phyloP scores from a whole-genome alignment of 2,329 filamentous ascomycete genomes.

The Helicocarpus griseus region DNA sequence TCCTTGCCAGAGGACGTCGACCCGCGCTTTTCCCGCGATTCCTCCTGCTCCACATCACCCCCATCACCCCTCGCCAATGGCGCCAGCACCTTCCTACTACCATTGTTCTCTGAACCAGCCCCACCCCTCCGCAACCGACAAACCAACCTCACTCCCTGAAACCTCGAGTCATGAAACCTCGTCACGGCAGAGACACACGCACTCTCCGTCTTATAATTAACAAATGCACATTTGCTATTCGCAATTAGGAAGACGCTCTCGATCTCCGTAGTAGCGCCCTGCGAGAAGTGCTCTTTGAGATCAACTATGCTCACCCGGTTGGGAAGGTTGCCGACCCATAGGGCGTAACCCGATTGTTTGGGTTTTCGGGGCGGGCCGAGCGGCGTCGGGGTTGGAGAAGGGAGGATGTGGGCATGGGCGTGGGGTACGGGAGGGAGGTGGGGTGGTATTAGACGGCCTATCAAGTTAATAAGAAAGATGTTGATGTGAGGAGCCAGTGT shows the following conservation, averaged over 20 bases:
- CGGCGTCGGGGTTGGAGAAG: conserved; percentile 30
- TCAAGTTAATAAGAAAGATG: too few species aligned
- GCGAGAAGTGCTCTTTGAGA: conserved; percentile 84
- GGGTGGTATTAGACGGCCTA: too few species aligned
- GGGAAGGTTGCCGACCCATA: conserved; percentile 93
- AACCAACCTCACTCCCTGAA: conserved; percentile 75
- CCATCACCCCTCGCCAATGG: conserved; percentile 13
- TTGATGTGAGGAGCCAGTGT: too few species aligned
- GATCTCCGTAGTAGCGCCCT: conserved; percentile 61
- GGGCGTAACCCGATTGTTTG: conserved; percentile 67
- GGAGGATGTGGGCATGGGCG: not conserved
- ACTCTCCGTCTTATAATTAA: conserved; percentile 78
- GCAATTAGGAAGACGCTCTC: conserved; percentile 90
- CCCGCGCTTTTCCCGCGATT: not conserved
- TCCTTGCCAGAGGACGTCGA: not conserved
- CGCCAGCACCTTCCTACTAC: conserved; percentile 43
- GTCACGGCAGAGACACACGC: conserved; percentile 68
- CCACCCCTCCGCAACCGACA: conserved; percentile 62
- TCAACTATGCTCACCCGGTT: conserved; percentile 71
- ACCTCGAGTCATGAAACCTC: conserved; percentile 82
- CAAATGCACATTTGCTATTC: conserved; percentile 95
- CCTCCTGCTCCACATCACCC: not conserved
- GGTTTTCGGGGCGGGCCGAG: conserved; percentile 58
- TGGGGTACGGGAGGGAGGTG: too few species aligned
- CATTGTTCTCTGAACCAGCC: conserved; percentile 45